Evolutionary conservation across 441 rosid genomes (phyloP).

Genomic region (Corymbia citriodora): DNA sequence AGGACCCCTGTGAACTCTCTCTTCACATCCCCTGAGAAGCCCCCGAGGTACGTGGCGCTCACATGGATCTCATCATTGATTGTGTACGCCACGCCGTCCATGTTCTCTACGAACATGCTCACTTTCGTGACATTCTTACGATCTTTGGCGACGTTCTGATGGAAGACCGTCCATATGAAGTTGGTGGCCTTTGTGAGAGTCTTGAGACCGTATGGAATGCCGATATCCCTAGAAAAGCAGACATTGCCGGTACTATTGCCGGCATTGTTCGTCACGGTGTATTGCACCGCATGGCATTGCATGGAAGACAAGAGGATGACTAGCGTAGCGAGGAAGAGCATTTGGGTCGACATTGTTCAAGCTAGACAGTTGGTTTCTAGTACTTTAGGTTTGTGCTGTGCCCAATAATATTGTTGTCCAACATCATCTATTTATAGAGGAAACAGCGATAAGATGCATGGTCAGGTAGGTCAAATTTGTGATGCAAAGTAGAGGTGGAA

Average conservation of each 20-base stretch:
- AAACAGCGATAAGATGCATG: not conserved
- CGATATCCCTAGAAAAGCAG: constrained; percentile 19
- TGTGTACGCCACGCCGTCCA: no score
- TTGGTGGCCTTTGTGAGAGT: constrained; percentile 1
- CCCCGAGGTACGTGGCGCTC: no score
- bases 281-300: constrained; percentile 13
- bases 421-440: not conserved
- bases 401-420: not conserved
- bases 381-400: not conserved
- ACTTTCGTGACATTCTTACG: not conserved
- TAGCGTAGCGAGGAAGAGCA: not conserved
- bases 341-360: not conserved
- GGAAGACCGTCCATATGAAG: constrained; percentile 28
- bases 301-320: not conserved
- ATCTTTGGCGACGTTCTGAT: constrained; percentile 3
- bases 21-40: no score
- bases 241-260: constrained; percentile 11
- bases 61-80: no score
- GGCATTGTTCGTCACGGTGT: constrained; percentile 23
- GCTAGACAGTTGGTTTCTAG: not conserved
- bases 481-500: no score
- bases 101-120: not conserved
- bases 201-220: constrained; percentile 11
- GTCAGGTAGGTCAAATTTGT: not conserved
- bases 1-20: no score